Percentiles rank a stretch among this genome's conserved stretches.
Conservation (phyloP, 176 grass and related monocot species). For the Ensete glaucum region DNA sequence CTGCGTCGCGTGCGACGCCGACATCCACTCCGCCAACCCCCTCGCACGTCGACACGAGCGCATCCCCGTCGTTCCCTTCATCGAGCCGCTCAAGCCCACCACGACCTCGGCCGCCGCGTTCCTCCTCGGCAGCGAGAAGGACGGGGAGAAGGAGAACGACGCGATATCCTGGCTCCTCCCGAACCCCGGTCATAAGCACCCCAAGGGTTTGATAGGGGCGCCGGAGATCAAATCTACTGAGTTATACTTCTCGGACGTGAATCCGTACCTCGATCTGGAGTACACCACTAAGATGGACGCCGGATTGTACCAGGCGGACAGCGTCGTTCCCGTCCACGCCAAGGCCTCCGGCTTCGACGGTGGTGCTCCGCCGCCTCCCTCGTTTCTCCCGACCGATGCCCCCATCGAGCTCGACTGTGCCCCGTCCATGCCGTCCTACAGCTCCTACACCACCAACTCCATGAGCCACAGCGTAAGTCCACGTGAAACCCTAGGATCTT, state of each 20-base stretch:
- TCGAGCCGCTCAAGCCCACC: conserved; percentile 12
- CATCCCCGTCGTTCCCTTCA: conserved; percentile 17
- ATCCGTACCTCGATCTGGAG: conserved; percentile 2
- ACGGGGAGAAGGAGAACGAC: background rate
- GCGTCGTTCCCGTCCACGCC: conserved; percentile 10
- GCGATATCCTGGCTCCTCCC: background rate
- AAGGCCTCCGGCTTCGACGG: background rate
- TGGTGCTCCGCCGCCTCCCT: background rate
- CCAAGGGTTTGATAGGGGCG: background rate
- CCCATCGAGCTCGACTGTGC: background rate
- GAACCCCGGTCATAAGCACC: background rate
- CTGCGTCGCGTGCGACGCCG: conserved; percentile 36
- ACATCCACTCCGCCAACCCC: conserved; percentile 59
- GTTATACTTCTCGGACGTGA: conserved; percentile 3
- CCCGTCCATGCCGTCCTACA: background rate
- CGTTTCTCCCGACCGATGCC: background rate
- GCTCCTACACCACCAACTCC: conserved; percentile 4
- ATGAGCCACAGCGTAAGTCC: conserved; percentile 4
- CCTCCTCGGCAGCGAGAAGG: background rate
- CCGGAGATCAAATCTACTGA: background rate
- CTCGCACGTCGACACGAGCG: conserved; percentile 47
- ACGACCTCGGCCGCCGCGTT: background rate
- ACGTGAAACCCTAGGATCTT: background rate
- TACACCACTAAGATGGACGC: background rate
- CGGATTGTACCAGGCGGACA: background rate